phyloP scores from a whole-genome alignment of 1,284 basidiomycete species.

The Coniferiporia weirii region DNA sequence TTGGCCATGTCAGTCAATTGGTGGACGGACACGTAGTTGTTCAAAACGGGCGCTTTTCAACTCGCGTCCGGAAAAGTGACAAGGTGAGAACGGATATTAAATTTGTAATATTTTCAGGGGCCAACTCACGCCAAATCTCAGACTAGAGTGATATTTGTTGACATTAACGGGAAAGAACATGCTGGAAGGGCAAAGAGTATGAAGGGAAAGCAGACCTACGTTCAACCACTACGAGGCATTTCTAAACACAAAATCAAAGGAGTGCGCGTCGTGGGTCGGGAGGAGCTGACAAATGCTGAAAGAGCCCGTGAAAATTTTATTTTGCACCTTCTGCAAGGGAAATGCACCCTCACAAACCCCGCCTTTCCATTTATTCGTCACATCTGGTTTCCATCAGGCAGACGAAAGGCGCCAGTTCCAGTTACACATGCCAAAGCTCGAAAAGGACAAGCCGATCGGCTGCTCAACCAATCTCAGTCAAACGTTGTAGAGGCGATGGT shows the following conservation, averaged over 20 bases:
- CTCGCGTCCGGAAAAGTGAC: constrained; percentile 27
- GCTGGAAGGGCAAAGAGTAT: constrained; percentile 24
- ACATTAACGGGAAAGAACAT: constrained; percentile 24
- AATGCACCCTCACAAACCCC: constrained; percentile 23
- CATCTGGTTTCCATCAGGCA: constrained; percentile 30
- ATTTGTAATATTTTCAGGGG: too few species aligned
- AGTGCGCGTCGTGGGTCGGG: constrained; percentile 33
- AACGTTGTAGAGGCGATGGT: constrained; percentile 26
- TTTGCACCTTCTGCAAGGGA: constrained; percentile 27
- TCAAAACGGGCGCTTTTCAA: constrained; percentile 32
- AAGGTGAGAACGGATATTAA: constrained; percentile 24
- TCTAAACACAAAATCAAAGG: constrained; percentile 21
- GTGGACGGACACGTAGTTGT: constrained; percentile 23
- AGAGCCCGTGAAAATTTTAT: constrained; percentile 33
- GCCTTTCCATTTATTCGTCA: constrained; percentile 25
- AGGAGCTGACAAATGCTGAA: constrained; percentile 32
- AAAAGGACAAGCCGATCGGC: constrained; percentile 3
- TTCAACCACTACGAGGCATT: constrained; percentile 6
- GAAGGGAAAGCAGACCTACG: constrained; percentile 28
- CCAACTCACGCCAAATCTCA: constrained; percentile 13
- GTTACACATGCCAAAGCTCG: constrained; percentile 30
- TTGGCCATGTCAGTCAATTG: constrained; percentile 12
- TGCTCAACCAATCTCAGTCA: constrained; percentile 31
- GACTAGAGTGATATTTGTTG: constrained; percentile 29
- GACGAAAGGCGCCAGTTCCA: constrained; percentile 22